phyloP scores from a whole-genome alignment of 129 eudicot species.

The Escallonia rubra region DNA sequence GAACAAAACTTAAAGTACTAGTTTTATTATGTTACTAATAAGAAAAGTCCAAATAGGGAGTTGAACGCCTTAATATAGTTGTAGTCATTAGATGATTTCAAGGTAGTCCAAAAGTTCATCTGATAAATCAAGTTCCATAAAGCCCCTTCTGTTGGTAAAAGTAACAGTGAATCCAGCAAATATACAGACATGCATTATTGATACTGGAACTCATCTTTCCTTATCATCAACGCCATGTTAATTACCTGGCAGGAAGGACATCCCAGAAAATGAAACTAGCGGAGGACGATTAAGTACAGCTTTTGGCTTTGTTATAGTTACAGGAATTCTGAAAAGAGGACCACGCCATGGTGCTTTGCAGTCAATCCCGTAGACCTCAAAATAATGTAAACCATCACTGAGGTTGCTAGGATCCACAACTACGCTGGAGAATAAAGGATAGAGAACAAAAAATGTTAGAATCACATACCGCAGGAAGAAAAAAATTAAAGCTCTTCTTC shows the following conservation, averaged over 20 bases:
- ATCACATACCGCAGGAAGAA: no score
- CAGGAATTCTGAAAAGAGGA: constrained; percentile 89
- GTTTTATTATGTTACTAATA: no score
- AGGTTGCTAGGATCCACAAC: constrained; percentile 89
- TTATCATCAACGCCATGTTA: neutral
- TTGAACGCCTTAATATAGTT: no score
- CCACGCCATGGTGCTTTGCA: constrained; percentile 98
- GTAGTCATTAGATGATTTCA: no score
- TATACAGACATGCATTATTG: neutral
- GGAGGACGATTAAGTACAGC: constrained; percentile 67
- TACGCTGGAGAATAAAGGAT: constrained; percentile 44
- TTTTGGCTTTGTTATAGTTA: constrained; percentile 89
- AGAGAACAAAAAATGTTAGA: neutral
- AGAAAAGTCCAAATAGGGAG: no score
- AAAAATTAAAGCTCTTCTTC: no score
- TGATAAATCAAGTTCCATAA: no score
- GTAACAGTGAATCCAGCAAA: no score
- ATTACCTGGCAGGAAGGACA: constrained; percentile 79
- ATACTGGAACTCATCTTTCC: neutral
- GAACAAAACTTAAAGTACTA: no score
- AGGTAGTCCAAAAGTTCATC: no score
- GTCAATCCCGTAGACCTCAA: constrained; percentile 81
- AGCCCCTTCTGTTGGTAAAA: no score
- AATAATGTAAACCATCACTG: constrained; percentile 79
- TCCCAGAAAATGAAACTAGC: constrained; percentile 50